Percentiles rank a stretch among this genome's conserved stretches.
Conservation (phyloP, 2,329 filamentous ascomycete species). For the Beauveria varroae region DNA sequence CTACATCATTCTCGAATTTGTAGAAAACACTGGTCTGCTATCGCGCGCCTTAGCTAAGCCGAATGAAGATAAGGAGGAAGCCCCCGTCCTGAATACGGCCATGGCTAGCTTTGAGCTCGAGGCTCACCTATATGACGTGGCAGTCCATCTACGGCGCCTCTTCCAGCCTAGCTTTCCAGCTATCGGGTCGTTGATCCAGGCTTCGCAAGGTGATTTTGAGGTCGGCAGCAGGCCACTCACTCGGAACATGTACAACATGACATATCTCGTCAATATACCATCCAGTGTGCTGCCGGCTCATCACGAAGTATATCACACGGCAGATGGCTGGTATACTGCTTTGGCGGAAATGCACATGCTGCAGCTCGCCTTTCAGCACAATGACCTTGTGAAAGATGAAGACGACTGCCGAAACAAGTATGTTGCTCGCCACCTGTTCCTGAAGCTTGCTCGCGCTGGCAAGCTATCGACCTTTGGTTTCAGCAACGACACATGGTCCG, state of each 20-base stretch:
- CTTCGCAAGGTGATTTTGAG: constrained; percentile 16
- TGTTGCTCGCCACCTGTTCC: constrained; percentile 26
- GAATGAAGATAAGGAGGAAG: neutral
- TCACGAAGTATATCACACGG: constrained; percentile 15
- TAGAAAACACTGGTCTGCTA: neutral
- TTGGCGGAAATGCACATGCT: constrained; percentile 31
- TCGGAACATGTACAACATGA: constrained; percentile 34
- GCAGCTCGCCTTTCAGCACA: constrained; percentile 29
- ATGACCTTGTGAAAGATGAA: constrained; percentile 24
- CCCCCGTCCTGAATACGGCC: neutral
- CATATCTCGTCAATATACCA: constrained; percentile 21
- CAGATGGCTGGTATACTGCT: constrained; percentile 28
- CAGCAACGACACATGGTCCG: constrained; percentile 24
- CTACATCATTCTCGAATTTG: neutral
- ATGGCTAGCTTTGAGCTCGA: neutral
- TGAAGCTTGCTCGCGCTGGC: constrained; percentile 18
- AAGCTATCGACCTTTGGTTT: constrained; percentile 18
- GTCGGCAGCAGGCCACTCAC: constrained; percentile 27
- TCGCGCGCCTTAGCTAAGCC: neutral
- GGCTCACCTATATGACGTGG: neutral
- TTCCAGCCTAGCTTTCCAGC: neutral
- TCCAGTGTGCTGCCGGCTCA: constrained; percentile 15
- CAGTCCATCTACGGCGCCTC: neutral
- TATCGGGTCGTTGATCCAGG: neutral
- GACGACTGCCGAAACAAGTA: constrained; percentile 30